Conservation (phyloP, 805 yeast genomes). For the Spathaspora passalidarum region DNA sequence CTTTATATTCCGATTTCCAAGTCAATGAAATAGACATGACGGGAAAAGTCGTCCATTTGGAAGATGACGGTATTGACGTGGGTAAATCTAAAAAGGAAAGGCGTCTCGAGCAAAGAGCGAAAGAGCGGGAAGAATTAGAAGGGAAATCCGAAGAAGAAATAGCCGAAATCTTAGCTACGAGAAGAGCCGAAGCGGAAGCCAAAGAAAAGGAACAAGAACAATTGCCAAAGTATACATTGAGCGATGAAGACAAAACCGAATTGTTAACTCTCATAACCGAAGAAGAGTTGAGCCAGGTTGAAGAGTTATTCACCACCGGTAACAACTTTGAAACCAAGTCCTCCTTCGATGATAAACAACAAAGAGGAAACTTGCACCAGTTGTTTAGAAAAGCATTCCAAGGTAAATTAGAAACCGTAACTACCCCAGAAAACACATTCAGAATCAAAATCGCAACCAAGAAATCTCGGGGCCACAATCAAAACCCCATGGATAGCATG, state of each 20-base stretch:
- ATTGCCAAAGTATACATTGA: slow-evolving; percentile 39
- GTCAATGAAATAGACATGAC: slow-evolving; percentile 79
- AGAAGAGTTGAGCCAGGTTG: slow-evolving; percentile 55
- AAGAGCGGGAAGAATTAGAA: slow-evolving; percentile 30
- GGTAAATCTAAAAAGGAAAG: slow-evolving; percentile 47
- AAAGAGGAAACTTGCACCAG: slow-evolving; percentile 78
- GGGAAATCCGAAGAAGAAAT: slow-evolving; percentile 31
- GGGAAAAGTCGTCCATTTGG: slow-evolving; percentile 71
- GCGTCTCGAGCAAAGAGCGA: slow-evolving; percentile 41
- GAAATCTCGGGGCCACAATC: slow-evolving; percentile 20
- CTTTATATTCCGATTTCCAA: slow-evolving; percentile 87
- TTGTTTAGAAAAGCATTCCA: slow-evolving; percentile 70
- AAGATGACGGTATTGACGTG: slow-evolving; percentile 64
- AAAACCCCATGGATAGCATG: slow-evolving; percentile 34
- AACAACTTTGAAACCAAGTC: slow-evolving; percentile 55
- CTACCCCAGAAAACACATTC: slow-evolving; percentile 66
- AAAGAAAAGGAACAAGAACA: slow-evolving; percentile 31
- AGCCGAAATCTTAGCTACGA: slow-evolving; percentile 23
- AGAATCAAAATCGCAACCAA: slow-evolving; percentile 55
- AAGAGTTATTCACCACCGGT: slow-evolving; percentile 53
- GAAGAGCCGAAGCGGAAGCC: slow-evolving; percentile 17
- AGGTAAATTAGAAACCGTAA: slow-evolving; percentile 73
- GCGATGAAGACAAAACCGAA: slow-evolving; percentile 43
- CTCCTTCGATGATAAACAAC: slow-evolving; percentile 60
- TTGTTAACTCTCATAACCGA: slow-evolving; percentile 57